Evolutionary conservation across 2,329 filamentous ascomycete genomes (phyloP).

Genomic region (Alternaria ventricosa): DNA sequence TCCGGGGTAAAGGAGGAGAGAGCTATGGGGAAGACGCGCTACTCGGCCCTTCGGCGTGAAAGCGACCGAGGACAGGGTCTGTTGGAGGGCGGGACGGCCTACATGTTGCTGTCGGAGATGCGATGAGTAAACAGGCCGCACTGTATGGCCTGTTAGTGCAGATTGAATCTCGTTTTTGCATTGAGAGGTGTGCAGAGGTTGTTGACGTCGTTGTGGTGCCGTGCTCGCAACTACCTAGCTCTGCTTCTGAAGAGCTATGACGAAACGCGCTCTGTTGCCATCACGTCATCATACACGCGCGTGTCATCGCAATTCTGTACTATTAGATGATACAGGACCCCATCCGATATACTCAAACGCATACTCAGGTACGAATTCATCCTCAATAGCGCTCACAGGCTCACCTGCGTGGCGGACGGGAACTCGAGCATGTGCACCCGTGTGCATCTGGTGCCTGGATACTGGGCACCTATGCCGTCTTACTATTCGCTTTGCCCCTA

Average conservation of each 20-base stretch:
- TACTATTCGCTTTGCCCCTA: too few relatives aligned
- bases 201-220: neutral
- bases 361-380: too few relatives aligned
- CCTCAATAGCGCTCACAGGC: too few relatives aligned
- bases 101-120: neutral
- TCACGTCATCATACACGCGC: too few relatives aligned
- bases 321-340: too few relatives aligned
- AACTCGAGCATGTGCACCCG: too few relatives aligned
- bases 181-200: neutral
- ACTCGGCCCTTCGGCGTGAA: constrained; percentile 24
- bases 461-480: too few relatives aligned
- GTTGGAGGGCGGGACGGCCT: neutral
- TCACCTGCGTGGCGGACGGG: too few relatives aligned
- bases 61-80: constrained; percentile 17
- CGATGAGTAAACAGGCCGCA: neutral
- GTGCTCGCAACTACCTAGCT: neutral
- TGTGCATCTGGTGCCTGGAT: too few relatives aligned
- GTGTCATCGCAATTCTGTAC: too few relatives aligned
- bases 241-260: neutral
- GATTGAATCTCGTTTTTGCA: neutral
- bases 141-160: neutral
- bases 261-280: neutral
- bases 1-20: constrained; percentile 26
- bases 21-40: constrained; percentile 11
- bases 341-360: too few relatives aligned